Base-by-base conservation (phyloP, 352 stramenopile species). In the Pythium folliculosum region DNA sequence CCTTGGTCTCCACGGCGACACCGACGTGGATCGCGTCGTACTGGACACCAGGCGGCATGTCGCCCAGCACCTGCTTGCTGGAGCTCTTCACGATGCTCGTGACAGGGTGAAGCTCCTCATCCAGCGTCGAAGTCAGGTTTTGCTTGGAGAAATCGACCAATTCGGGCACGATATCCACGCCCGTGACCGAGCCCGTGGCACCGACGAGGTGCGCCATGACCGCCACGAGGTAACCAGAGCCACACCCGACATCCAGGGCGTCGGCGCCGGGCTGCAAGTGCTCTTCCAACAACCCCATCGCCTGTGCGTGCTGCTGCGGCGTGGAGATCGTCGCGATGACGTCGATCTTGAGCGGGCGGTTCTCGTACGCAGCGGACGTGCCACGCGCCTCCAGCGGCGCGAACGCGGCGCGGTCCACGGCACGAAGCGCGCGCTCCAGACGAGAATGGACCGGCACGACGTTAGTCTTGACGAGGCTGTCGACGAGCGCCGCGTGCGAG, bases 11-110 rank as follows among this genome's bases (percentile, higher is more conserved):
- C 16, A 94, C 84, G 0, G 88, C 88, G 47, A 94, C 86, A 16
- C 86, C 84, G 2, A 95, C 77, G 49, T 95, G 88, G 63, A 95
- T 91, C 50, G 82, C 90, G 50, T 95, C 86, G 60, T 85, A 95
- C 10, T 48, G 67, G 19, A 70, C 60, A 25, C 69, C 59, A 4
- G 38, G 44, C 1, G 72, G 71, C 38, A 90, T 16, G 3, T 75
- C 59, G 35, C 77, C 62, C 30, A 76, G 65, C 45, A 81, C 80
- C 25, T 77, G 25, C 56, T 82, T 90, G 14, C 77, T 79, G 8
- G 53, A 43, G 63, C 76, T 90, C 47, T 79, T 56, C 0, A 82
- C 43, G 35, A 92, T 77, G 27, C 63, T 23, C 2, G 84, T 90
- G n/a, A 72, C 70, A 37, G 68, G 63, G 35, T 84, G 47, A 21